Evolutionary conservation across 1,284 basidiomycete species (phyloP).

Genomic region (Boletellus deceptivus): DNA sequence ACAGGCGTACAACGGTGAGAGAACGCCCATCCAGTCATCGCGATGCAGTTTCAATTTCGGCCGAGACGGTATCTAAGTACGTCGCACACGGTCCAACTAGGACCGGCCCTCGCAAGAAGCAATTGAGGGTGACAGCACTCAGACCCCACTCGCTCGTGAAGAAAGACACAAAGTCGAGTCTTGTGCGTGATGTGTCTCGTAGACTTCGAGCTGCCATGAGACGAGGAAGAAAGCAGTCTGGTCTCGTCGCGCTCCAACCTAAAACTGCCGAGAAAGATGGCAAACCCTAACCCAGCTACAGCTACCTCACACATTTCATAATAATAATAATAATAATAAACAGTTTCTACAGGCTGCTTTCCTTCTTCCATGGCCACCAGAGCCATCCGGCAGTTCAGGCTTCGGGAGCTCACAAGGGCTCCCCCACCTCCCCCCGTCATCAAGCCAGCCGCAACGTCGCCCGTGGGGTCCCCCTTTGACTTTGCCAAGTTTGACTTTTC

Average conservation of each 20-base stretch:
- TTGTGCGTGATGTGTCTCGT: slow-evolving; percentile 49
- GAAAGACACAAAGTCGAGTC: slow-evolving; percentile 25
- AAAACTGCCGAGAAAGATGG: no score
- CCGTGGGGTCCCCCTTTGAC: slow-evolving; percentile 18
- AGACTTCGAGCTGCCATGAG: slow-evolving; percentile 44
- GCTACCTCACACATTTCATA: neutral
- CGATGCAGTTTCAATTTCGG: slow-evolving; percentile 26
- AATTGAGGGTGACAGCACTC: slow-evolving; percentile 49
- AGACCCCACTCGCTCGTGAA: slow-evolving; percentile 55
- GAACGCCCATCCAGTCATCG: slow-evolving; percentile 25
- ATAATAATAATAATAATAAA: neutral
- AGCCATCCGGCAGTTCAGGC: slow-evolving; percentile 46
- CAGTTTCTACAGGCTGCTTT: neutral
- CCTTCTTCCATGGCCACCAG: slow-evolving; percentile 31
- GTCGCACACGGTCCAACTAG: slow-evolving; percentile 43
- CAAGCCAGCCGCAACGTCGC: slow-evolving; percentile 20
- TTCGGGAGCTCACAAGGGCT: slow-evolving; percentile 40
- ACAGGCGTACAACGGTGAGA: neutral
- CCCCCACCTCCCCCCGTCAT: slow-evolving; percentile 37
- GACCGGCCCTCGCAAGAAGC: slow-evolving; percentile 47
- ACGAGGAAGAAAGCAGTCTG: neutral
- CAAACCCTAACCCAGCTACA: neutral
- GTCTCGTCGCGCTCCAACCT: no score
- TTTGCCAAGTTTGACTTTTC: slow-evolving; percentile 22
- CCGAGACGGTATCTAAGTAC: slow-evolving; percentile 41